A percentile compares a stretch with the other conserved stretches of the same genome.
These are phyloP conservation scores for Graphilbum sp. DNA, from an alignment of 2,329 filamentous ascomycete species.

Conservation along the genomic window DNA sequence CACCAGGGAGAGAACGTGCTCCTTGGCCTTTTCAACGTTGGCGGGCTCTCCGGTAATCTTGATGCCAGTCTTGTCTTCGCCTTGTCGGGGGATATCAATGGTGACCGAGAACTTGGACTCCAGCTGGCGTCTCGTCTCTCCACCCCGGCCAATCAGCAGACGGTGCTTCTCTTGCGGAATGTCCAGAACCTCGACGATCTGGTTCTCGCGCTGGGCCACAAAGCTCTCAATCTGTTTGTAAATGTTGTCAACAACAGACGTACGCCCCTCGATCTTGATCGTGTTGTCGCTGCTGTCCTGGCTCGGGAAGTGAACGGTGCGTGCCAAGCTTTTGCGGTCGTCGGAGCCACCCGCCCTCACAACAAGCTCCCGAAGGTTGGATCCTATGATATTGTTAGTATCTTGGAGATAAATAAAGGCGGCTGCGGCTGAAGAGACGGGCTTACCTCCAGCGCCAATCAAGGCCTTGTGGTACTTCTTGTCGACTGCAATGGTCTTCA, in stretches of 20 bases:
- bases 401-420: no score
- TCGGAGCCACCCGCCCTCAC: slow-evolving; percentile 77
- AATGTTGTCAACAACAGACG: slow-evolving; percentile 76
- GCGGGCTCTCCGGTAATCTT: slow-evolving; percentile 68
- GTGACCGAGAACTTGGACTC: slow-evolving; percentile 76
- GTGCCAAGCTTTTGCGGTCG: slow-evolving; percentile 66
- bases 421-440: no score
- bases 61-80: slow-evolving; percentile 66
- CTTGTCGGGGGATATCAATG: slow-evolving; percentile 83
- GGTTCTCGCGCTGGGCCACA: slow-evolving; percentile 68
- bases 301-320: slow-evolving; percentile 89
- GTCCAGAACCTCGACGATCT: slow-evolving; percentile 63
- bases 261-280: slow-evolving; percentile 79
- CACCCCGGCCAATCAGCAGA: slow-evolving; percentile 78
- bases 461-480: slow-evolving; percentile 82
- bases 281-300: slow-evolving; percentile 65
- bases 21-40: slow-evolving; percentile 72
- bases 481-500: slow-evolving; percentile 74
- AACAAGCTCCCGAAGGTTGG: slow-evolving; percentile 76
- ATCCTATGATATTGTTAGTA: slow-evolving; percentile 38
- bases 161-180: slow-evolving; percentile 83
- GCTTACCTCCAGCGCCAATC: slow-evolving; percentile 76
- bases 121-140: slow-evolving; percentile 69
- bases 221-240: slow-evolving; percentile 65
- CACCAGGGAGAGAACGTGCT: slow-evolving; percentile 61